These are phyloP conservation scores for Phytophthora sp. DNA, from an alignment of 352 stramenopile species.

Conservation along the genomic window DNA sequence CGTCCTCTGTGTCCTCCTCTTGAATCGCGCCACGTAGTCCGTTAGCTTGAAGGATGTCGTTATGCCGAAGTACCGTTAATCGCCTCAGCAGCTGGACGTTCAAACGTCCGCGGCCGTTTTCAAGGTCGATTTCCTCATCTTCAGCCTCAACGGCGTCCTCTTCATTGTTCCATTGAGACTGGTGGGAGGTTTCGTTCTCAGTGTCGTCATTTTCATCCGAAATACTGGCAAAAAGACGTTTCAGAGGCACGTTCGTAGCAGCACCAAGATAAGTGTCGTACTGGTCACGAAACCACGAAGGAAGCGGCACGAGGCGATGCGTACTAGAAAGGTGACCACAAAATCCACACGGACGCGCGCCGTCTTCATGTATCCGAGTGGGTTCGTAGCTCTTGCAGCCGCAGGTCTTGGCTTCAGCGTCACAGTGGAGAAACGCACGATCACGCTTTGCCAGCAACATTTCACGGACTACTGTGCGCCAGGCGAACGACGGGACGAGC, in stretches of 20 bases:
- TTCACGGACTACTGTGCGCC: slow-evolving; percentile 45
- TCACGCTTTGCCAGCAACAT: slow-evolving; percentile 39
- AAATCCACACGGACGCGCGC: slow-evolving; percentile 42
- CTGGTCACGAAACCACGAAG: slow-evolving; percentile 74
- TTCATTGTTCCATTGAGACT: slow-evolving; percentile 4
- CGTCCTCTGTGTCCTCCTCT: neutral
- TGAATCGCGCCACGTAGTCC: slow-evolving; percentile 11
- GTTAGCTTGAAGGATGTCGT: slow-evolving; percentile 27
- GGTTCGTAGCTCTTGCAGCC: slow-evolving; percentile 72
- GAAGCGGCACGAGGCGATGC: slow-evolving; percentile 53
- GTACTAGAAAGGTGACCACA: slow-evolving; percentile 43
- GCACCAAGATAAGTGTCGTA: slow-evolving; percentile 63
- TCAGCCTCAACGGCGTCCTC: slow-evolving; percentile 1
- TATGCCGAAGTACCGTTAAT: slow-evolving; percentile 32
- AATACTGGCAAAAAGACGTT: slow-evolving; percentile 10
- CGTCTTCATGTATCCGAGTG: neutral
- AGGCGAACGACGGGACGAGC: slow-evolving; percentile 55
- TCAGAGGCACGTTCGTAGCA: neutral
- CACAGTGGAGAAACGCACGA: slow-evolving; percentile 61
- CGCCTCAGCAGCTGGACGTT: slow-evolving; percentile 18
- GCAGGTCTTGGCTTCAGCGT: slow-evolving; percentile 37
- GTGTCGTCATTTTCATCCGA: slow-evolving; percentile 20
- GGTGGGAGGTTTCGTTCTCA: slow-evolving; percentile 19
- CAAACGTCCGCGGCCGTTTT: slow-evolving; percentile 35
- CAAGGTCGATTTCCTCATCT: slow-evolving; percentile 39